Conservation (phyloP, 2,329 filamentous ascomycete genomes). For the Aureobasidium sp. region DNA sequence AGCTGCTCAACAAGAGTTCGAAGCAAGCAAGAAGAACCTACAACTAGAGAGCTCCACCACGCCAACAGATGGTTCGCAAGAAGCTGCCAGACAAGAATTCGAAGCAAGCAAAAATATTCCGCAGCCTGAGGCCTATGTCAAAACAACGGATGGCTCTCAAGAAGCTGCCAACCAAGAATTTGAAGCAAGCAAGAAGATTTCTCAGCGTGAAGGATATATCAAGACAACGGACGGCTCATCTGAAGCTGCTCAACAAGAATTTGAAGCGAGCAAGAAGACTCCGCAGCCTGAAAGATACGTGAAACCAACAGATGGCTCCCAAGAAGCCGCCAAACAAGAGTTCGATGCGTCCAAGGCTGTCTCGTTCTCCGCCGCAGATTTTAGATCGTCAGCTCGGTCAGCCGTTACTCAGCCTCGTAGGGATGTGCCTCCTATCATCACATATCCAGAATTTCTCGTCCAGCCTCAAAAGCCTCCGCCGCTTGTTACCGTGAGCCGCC, state of each 20-base stretch:
- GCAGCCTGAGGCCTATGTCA: too few species aligned
- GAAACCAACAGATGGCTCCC: slow-evolving; percentile 7
- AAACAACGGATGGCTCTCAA: too few species aligned
- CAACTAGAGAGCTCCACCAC: too few species aligned
- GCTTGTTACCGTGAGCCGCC: slow-evolving; percentile 49
- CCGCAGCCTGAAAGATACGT: background rate
- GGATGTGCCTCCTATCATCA: slow-evolving; percentile 55
- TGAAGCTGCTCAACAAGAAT: slow-evolving; percentile 8
- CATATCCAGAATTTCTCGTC: slow-evolving; percentile 59
- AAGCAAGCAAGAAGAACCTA: too few species aligned
- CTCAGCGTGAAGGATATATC: too few species aligned
- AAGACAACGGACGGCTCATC: background rate
- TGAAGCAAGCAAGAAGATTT: background rate
- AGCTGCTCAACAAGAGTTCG: background rate
- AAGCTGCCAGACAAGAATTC: slow-evolving; percentile 5
- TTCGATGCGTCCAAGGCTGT: slow-evolving; percentile 8
- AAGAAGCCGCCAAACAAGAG: slow-evolving; percentile 5
- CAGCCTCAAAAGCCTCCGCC: slow-evolving; percentile 52
- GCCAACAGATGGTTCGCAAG: background rate
- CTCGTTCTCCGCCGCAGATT: slow-evolving; percentile 67
- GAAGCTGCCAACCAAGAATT: background rate
- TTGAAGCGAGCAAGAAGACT: slow-evolving; percentile 3
- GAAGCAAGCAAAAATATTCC: background rate
- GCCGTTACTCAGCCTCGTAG: slow-evolving; percentile 20
- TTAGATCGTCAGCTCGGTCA: slow-evolving; percentile 50